phyloP scores from a whole-genome alignment of 805 yeast genomes.

The Metschnikowia baotianmanensis region DNA sequence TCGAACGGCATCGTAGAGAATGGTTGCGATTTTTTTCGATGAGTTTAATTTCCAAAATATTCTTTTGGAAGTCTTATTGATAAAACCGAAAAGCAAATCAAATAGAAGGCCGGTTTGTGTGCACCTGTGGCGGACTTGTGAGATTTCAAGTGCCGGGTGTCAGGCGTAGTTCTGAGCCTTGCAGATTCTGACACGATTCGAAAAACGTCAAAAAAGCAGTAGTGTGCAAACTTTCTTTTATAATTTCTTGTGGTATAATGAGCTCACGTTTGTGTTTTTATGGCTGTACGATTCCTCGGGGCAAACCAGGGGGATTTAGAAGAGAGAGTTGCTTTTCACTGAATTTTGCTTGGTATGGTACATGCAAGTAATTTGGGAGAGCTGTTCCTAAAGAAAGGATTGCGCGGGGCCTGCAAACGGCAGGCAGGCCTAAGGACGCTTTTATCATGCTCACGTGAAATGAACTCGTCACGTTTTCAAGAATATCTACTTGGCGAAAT shows the following conservation, averaged over 20 bases:
- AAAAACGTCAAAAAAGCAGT: too few species aligned
- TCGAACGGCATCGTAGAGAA: constrained; percentile 23
- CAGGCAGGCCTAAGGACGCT: too few species aligned
- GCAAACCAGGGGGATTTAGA: too few species aligned
- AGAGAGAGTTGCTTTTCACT: not conserved
- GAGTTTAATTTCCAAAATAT: too few species aligned
- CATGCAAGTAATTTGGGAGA: constrained; percentile 7
- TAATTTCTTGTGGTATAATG: too few species aligned
- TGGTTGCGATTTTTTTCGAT: too few species aligned
- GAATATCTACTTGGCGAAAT: too few species aligned
- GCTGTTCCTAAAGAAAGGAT: constrained; percentile 3
- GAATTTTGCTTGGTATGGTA: not conserved
- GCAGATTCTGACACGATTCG: constrained; percentile 1
- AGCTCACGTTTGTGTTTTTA: too few species aligned
- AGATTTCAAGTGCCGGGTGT: not conserved
- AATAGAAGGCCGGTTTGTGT: not conserved
- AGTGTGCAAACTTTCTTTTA: too few species aligned
- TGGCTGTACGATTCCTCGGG: too few species aligned
- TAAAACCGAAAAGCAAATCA: not conserved
- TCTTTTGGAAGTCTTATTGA: not conserved
- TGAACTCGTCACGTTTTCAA: too few species aligned
- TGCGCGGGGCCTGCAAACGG: constrained; percentile 8
- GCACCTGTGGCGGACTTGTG: not conserved
- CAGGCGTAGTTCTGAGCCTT: constrained; percentile 5
- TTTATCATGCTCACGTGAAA: too few species aligned